Conservation (phyloP, 805 yeast genomes). For the Metschnikowia similis region DNA sequence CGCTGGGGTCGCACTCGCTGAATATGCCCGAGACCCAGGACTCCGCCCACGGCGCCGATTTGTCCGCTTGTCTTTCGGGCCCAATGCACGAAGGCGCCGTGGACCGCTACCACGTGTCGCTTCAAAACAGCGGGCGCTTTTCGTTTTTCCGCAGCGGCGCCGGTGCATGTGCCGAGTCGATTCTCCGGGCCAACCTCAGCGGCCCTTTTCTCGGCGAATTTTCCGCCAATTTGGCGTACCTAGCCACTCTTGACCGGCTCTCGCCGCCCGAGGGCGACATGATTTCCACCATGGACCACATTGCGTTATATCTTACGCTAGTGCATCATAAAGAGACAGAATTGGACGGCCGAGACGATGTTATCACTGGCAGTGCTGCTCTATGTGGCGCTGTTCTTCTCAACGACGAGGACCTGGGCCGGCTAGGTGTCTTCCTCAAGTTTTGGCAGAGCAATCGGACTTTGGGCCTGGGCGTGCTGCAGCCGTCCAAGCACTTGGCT, state of each 20-base stretch:
- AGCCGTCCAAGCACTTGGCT: slow-evolving; percentile 12
- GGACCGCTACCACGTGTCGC: background rate
- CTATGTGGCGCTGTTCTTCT: slow-evolving; percentile 26
- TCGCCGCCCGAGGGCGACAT: slow-evolving; percentile 30
- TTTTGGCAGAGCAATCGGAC: slow-evolving; percentile 34
- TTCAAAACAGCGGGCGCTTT: background rate
- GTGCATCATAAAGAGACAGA: slow-evolving; percentile 24
- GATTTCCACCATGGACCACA: slow-evolving; percentile 27
- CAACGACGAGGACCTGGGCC: slow-evolving; percentile 20
- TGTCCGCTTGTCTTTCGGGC: background rate
- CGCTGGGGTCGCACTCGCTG: slow-evolving; percentile 30
- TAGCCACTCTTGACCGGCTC: slow-evolving; percentile 33
- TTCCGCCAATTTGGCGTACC: slow-evolving; percentile 33
- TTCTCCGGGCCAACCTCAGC: slow-evolving; percentile 26
- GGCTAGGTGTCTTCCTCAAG: slow-evolving; percentile 32
- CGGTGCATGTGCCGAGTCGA: slow-evolving; percentile 23
- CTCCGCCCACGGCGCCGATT: background rate
- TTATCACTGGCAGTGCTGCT: slow-evolving; percentile 21
- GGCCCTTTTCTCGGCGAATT: slow-evolving; percentile 23
- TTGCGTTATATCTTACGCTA: slow-evolving; percentile 26
- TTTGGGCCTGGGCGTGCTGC: slow-evolving; percentile 15
- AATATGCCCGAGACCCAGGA: background rate
- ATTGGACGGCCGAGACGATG: slow-evolving; percentile 10
- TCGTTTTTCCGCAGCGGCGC: slow-evolving; percentile 16
- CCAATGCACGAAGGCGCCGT: background rate